phyloP scores from a whole-genome alignment of 164 flowering plant species.

The Nymphaea thermarum region DNA sequence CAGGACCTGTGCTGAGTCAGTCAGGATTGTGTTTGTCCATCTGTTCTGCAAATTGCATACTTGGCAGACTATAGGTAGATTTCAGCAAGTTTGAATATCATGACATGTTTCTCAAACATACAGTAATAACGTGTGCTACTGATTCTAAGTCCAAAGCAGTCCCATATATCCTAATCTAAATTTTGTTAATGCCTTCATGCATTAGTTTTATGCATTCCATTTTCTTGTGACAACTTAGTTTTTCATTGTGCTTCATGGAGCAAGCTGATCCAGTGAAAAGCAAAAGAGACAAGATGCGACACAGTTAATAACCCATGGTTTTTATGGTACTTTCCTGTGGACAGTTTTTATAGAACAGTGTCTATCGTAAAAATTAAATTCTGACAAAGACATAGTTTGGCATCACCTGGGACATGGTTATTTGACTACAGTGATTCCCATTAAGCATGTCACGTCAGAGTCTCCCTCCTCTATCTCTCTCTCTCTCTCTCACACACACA shows the following conservation, averaged over 20 bases:
- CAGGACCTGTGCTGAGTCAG: not conserved
- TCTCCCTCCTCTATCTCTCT: too few relatives aligned
- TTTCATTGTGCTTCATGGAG: not conserved
- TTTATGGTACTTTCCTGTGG: not conserved
- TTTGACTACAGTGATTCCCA: too few relatives aligned
- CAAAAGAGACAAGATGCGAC: not conserved
- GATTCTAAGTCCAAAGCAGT: not conserved
- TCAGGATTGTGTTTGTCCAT: not conserved
- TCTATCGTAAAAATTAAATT: not conserved
- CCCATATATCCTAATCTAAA: not conserved
- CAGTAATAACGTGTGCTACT: too few relatives aligned
- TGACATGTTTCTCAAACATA: not conserved
- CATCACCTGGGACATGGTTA: not conserved
- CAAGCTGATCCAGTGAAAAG: not conserved
- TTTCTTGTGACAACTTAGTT: not conserved
- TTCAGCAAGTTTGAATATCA: not conserved
- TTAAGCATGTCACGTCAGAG: too few relatives aligned
- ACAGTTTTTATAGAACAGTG: not conserved
- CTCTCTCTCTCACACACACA: too few relatives aligned
- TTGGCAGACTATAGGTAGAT: not conserved
- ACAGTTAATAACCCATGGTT: not conserved
- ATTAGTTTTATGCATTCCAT: not conserved
- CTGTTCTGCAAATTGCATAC: not conserved
- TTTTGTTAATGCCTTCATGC: not conserved
- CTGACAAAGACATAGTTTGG: not conserved